phyloP scores from a whole-genome alignment of 2,329 filamentous ascomycete species.

The Xylaria sp. region DNA sequence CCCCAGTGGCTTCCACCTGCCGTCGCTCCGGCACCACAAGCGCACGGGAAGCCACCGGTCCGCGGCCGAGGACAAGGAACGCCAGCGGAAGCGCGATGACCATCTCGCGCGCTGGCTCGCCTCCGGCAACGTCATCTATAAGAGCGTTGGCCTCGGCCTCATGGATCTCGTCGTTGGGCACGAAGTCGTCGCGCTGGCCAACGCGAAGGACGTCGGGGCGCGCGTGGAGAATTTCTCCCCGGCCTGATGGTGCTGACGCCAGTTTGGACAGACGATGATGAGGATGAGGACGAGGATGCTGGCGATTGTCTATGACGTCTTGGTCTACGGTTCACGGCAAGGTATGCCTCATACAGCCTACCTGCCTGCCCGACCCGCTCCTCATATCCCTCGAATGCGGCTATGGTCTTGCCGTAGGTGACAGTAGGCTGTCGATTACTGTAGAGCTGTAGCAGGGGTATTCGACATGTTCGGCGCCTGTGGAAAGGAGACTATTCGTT shows the following conservation, averaged over 20 bases:
- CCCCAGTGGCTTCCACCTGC: constrained; percentile 35
- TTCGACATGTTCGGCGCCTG: neutral
- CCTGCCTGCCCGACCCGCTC: neutral
- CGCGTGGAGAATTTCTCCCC: constrained; percentile 60
- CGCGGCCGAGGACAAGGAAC: constrained; percentile 44
- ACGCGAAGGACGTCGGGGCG: constrained; percentile 64
- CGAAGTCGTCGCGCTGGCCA: constrained; percentile 66
- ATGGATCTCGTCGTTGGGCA: constrained; percentile 73
- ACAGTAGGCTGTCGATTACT: neutral
- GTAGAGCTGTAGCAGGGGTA: neutral
- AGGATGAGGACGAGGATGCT: no score
- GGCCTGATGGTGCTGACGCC: no score
- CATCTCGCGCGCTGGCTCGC: constrained; percentile 66
- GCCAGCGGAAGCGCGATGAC: constrained; percentile 55
- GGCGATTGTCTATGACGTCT: no score
- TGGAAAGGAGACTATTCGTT: neutral
- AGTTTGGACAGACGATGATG: neutral
- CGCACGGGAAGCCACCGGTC: constrained; percentile 48
- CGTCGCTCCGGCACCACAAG: constrained; percentile 43
- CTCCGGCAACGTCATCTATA: constrained; percentile 73
- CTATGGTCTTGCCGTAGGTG: neutral
- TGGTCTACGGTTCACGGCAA: neutral
- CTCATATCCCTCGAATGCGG: neutral
- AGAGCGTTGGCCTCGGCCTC: constrained; percentile 72
- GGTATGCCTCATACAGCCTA: no score